A percentile compares a stretch with the other conserved stretches of the same genome.
Evolutionary conservation across 2,329 filamentous ascomycete genomes (phyloP).

Genomic region (Sphaceloma murrayae): DNA sequence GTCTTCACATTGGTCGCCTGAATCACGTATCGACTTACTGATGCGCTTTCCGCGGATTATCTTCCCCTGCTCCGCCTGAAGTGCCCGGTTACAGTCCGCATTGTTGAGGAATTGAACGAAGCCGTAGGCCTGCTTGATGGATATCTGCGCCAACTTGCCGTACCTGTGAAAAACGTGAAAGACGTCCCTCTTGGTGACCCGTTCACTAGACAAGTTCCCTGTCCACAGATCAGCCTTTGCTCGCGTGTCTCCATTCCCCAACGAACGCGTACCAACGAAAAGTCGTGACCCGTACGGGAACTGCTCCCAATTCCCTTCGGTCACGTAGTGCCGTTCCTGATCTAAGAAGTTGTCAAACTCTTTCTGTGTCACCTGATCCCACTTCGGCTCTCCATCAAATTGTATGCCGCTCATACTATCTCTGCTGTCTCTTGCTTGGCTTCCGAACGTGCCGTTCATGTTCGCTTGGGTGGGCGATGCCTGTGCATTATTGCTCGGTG

Average conservation of each 20-base stretch:
- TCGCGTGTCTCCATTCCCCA: neutral
- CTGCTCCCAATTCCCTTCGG: conserved; percentile 70
- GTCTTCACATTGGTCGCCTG: too few species aligned
- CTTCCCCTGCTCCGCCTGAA: conserved; percentile 68
- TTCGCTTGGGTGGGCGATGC: conserved; percentile 12
- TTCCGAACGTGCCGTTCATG: conserved; percentile 13
- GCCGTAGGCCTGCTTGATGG: conserved; percentile 91
- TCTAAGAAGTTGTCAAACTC: conserved; percentile 63
- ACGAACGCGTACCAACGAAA: conserved; percentile 60
- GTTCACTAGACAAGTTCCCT: conserved; percentile 88
- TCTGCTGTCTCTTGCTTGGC: conserved; percentile 24
- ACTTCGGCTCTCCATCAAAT: conserved; percentile 38
- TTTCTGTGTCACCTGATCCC: conserved; percentile 51
- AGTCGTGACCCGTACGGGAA: conserved; percentile 69
- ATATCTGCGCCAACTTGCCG: conserved; percentile 84
- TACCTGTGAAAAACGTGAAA: conserved; percentile 83
- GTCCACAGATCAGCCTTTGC: conserved; percentile 17
- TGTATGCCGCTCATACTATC: conserved; percentile 27
- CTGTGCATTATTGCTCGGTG: neutral
- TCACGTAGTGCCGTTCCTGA: conserved; percentile 65
- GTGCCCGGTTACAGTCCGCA: conserved; percentile 62
- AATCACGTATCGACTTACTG: conserved; percentile 51
- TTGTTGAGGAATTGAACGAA: conserved; percentile 88
- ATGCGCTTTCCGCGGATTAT: conserved; percentile 85
- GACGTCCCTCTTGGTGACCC: conserved; percentile 86